Conservation (phyloP, 352 stramenopile species). For the Pythium brachiatum region DNA sequence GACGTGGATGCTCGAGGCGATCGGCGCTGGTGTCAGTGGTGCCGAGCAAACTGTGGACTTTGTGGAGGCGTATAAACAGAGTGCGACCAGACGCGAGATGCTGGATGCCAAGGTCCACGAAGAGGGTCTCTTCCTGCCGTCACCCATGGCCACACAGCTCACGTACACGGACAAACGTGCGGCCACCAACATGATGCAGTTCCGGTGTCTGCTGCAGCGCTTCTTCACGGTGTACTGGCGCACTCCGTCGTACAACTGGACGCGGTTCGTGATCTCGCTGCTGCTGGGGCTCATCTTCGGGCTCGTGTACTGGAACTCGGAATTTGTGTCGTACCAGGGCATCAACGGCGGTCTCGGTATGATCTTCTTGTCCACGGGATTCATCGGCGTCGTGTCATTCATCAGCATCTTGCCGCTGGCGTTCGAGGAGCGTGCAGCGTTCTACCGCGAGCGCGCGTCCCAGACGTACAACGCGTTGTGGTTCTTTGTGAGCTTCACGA, state of each 20-base stretch:
- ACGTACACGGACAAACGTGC: slow-evolving; percentile 46
- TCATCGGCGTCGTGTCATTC: slow-evolving; percentile 81
- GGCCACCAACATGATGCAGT: slow-evolving; percentile 30
- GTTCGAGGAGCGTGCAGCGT: slow-evolving; percentile 83
- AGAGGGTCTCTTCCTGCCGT: slow-evolving; percentile 34
- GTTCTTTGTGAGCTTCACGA: slow-evolving; percentile 52
- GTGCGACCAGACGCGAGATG: slow-evolving; percentile 23
- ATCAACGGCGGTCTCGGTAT: slow-evolving; percentile 72
- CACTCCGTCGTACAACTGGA: slow-evolving; percentile 86
- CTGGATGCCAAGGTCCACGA: slow-evolving; percentile 33
- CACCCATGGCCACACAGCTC: slow-evolving; percentile 21
- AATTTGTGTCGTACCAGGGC: slow-evolving; percentile 48
- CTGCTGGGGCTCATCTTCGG: slow-evolving; percentile 80
- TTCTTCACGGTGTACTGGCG: slow-evolving; percentile 64
- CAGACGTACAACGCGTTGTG: slow-evolving; percentile 68
- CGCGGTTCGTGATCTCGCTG: slow-evolving; percentile 64
- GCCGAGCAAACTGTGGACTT: slow-evolving; percentile 24
- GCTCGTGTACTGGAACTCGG: slow-evolving; percentile 56
- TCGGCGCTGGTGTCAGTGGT: slow-evolving; percentile 41
- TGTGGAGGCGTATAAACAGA: slow-evolving; percentile 33
- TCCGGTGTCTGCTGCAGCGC: slow-evolving; percentile 48
- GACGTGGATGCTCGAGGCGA: slow-evolving; percentile 65
- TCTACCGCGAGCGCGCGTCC: slow-evolving; percentile 81
- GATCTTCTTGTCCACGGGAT: slow-evolving; percentile 84
- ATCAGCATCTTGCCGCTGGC: slow-evolving; percentile 74